A percentile compares a stretch with the other conserved stretches of the same genome.
phyloP scores from a whole-genome alignment of 2,329 filamentous ascomycete genomes.

The Colletotrichum navitas region DNA sequence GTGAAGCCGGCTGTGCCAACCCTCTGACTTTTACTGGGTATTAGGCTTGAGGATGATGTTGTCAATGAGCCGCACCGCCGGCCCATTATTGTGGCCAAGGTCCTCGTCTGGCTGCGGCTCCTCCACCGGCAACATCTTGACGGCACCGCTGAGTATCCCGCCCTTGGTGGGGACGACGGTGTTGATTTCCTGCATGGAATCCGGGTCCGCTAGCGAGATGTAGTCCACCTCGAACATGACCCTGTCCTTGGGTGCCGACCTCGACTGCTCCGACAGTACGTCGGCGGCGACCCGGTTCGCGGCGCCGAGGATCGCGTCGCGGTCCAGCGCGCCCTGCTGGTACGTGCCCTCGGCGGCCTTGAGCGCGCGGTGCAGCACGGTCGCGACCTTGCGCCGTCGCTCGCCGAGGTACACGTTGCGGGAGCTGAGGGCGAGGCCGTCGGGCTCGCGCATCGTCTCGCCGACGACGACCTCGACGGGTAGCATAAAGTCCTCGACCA shows the following conservation, averaged over 20 bases:
- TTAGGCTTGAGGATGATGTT: constrained; percentile 80
- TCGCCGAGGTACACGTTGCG: constrained; percentile 92
- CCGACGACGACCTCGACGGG: constrained; percentile 80
- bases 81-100: constrained; percentile 78
- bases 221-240: constrained; percentile 90
- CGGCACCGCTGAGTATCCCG: constrained; percentile 87
- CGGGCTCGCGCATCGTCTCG: constrained; percentile 79
- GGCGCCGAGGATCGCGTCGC: constrained; percentile 78
- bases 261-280: constrained; percentile 71
- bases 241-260: constrained; percentile 69
- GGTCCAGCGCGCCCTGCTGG: constrained; percentile 61
- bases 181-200: constrained; percentile 83
- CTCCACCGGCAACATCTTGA: constrained; percentile 90
- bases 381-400: constrained; percentile 77
- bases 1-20: not conserved
- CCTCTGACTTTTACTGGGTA: constrained; percentile 19
- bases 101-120: constrained; percentile 78
- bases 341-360: constrained; percentile 78
- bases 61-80: constrained; percentile 89
- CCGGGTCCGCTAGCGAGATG: constrained; percentile 88
- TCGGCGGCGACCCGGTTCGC: constrained; percentile 72
- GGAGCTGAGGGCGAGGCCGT: constrained; percentile 91
- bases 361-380: constrained; percentile 78
- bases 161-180: constrained; percentile 77
- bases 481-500: constrained; percentile 90